Evolutionary conservation across 192 early-diverging fungal genomes (phyloP), one percentile per base, ranked within the genome.

Genomic region (Entomortierella lignicola): DNA sequence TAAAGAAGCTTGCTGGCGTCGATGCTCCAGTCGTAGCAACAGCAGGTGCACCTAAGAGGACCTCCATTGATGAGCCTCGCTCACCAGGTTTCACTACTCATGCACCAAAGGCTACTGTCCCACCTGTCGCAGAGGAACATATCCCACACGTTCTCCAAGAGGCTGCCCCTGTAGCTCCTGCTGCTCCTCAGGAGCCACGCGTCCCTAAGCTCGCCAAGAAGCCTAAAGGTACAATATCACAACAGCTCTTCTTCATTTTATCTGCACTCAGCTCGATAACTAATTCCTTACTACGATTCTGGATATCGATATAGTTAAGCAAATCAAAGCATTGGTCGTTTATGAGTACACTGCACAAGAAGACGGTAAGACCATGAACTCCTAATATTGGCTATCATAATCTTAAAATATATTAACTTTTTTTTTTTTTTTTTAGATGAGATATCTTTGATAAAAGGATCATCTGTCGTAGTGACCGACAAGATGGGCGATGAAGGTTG

Each of bases 401-500:
- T 37, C 34, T 37, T 37, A 37, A 37, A 4, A 37, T 57, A 8
- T 42, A 13, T 27, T 1, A 26, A 20, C 47, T n/a, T 4, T 47
- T 44, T 18, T 26, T 44, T 21, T 63, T 42, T 39, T 57, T 34
- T 23, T 25, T 10, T 80, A 85, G 88, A 87, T 55, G 88, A 89
- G 51, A 71, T 89, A 26, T 59, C 71, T 7, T 37, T 89, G 8
- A 58, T 69, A 23, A 72, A 80, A 60, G 86, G 85, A n/a, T 72
- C 74, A 42, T 74, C 77, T 23, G 55, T 89, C 29, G 70, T 73
- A 21, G 83, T 87, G 26, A 64, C 82, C 4, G 85, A 87, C 31
- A 83, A 84, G 60, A 64, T 72, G 50, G 81, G 72, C 0, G 83
- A 89, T 42, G 72, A 81, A 37, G 86, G 85, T 21, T 89, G 88